Evolutionary conservation across 2,329 filamentous ascomycete genomes (phyloP), one percentile per base, ranked within the genome.

Genomic region (Trichoderma aggressivum): DNA sequence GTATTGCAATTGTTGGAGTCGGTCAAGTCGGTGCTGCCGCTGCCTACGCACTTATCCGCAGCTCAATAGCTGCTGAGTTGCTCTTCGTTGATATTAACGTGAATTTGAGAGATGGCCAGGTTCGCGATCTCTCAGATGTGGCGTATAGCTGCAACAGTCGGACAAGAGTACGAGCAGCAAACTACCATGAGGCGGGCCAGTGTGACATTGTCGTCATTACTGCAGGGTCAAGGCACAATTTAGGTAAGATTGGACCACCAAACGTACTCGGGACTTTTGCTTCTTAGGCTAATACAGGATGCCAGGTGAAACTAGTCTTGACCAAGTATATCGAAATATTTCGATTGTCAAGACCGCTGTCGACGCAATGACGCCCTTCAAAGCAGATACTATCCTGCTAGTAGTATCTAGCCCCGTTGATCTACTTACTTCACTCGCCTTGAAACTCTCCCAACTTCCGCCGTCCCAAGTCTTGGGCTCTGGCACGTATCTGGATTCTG

Each of bases 181-280:
- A 79, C 24, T 80, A 83, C 65, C 78, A 78, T 26, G 86, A 88
- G 73, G 86, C 86, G 2, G 80, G 82, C n/a, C 83, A 86, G 75
- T 84, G 84, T 59, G 86, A 88, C 74, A 84, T 88, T 34, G 81
- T 88, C 7, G 81, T 88, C 60, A 83, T 88, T 63, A 87, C 86
- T 0, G 85, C 86, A 0, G 86, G 86, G 39, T 84, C 85, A n/a
- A 87, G 84, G 75, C 83, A 85, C 61, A 73, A 30, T 53, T 21
- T 53, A 24, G 47, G 47, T 53, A 24, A 24, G 21, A 53, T 21
- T 1, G n/a, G 43, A 47, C 7, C 1, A 21, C 10, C 21, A 50
- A 14, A 18, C 11, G 24, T 7, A 14, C 1, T 7, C 24, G n/a
- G 7, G 10, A 11, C 5, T 26, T 47, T 56, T 2, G 0, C n/a